Conservation (phyloP, 148 eudicot species). For the Drosera capensis region DNA sequence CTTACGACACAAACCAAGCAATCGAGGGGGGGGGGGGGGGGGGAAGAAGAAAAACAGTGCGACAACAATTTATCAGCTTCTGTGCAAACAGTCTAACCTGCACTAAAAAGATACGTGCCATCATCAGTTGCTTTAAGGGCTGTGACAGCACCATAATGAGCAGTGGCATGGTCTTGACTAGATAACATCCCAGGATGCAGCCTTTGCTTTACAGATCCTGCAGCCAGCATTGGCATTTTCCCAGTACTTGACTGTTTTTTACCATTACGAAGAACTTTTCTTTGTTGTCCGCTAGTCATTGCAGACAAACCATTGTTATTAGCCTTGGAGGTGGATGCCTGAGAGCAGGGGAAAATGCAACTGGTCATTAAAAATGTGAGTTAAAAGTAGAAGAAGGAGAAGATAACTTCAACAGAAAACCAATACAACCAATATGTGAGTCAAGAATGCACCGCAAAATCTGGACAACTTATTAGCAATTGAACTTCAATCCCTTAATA, state of each 20-base stretch:
- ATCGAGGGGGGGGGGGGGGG: no score
- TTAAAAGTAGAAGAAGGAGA: background rate
- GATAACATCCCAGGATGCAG: constrained; percentile 87
- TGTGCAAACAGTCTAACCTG: no score
- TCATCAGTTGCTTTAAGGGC: constrained; percentile 78
- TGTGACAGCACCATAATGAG: constrained; percentile 88
- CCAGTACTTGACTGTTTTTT: constrained; percentile 25
- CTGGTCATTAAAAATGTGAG: background rate
- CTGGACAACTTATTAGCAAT: no score
- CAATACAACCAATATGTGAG: no score
- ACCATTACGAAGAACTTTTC: constrained; percentile 35
- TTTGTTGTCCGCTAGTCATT: constrained; percentile 36
- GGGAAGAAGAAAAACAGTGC: no score
- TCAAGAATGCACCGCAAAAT: no score
- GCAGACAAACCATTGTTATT: constrained; percentile 30
- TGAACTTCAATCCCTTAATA: no score
- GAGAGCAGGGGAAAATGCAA: constrained; percentile 2
- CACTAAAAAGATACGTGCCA: constrained; percentile 90
- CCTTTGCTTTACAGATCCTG: constrained; percentile 55
- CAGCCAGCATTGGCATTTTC: constrained; percentile 26
- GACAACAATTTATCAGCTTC: no score
- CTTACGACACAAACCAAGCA: no score
- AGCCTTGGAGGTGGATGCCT: constrained; percentile 40
- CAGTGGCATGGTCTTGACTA: constrained; percentile 78
- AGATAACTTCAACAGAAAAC: no score